Conservation (phyloP, 2,329 filamentous ascomycete genomes). For the Chalaropsis ovoidea region DNA sequence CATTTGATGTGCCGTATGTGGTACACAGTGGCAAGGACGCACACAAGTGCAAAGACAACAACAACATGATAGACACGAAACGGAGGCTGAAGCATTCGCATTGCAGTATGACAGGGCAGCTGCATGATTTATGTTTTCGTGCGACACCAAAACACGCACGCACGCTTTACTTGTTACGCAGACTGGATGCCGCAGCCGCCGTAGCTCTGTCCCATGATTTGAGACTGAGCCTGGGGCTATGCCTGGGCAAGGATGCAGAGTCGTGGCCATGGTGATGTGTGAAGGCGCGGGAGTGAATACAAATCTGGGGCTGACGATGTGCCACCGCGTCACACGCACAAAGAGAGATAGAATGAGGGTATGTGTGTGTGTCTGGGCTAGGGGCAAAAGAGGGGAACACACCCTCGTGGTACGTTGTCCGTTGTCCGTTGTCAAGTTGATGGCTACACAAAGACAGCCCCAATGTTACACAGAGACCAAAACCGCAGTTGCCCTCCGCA, state of each 20-base stretch:
- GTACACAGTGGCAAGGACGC: background rate
- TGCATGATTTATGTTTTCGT: background rate
- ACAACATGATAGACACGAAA: slow-evolving; percentile 13
- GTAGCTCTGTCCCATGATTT: background rate
- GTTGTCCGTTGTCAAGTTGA: background rate
- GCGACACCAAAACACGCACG: background rate
- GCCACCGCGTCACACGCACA: too few relatives aligned
- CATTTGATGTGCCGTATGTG: background rate
- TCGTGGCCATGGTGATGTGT: too few relatives aligned
- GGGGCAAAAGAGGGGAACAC: background rate
- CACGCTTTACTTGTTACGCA: background rate
- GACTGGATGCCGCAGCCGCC: background rate
- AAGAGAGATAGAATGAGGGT: too few relatives aligned
- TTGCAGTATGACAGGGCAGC: background rate
- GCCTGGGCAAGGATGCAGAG: too few relatives aligned
- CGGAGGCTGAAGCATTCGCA: background rate
- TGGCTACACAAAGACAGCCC: slow-evolving; percentile 1
- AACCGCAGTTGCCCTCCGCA: background rate
- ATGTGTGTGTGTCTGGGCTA: background rate
- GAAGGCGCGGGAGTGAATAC: too few relatives aligned
- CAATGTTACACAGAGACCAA: background rate
- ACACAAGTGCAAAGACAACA: background rate
- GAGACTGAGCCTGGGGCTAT: background rate
- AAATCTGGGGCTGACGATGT: too few relatives aligned
- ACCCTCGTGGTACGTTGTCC: too few relatives aligned